phyloP scores from a whole-genome alignment of 2,329 filamentous ascomycete genomes.

The Penicillium sp. region DNA sequence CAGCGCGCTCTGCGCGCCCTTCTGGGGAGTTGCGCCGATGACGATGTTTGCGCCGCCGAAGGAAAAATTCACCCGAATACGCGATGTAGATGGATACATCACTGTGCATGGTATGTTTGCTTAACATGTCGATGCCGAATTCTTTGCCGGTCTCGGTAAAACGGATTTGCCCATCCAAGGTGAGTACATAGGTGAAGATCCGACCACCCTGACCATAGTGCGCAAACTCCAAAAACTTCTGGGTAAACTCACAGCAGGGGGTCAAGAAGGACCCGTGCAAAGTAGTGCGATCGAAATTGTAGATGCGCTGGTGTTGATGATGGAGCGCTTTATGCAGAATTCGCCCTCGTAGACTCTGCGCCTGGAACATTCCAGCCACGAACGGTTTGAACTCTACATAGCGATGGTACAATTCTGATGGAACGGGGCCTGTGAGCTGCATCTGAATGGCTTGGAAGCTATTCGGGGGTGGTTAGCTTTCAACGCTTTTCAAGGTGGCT shows the following conservation, averaged over 20 bases:
- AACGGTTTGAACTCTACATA: conserved; percentile 92
- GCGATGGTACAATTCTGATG: conserved; percentile 77
- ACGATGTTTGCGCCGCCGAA: conserved; percentile 64
- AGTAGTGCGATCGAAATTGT: conserved; percentile 80
- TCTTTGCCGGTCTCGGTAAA: conserved; percentile 97
- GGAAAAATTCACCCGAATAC: conserved; percentile 89
- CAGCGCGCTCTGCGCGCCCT: background rate
- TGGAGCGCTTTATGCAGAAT: conserved; percentile 82
- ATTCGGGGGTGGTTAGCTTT: conserved; percentile 11
- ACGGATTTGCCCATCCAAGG: conserved; percentile 78
- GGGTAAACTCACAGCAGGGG: conserved; percentile 67
- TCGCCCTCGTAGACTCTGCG: conserved; percentile 71
- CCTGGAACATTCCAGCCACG: conserved; percentile 83
- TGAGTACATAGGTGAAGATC: conserved; percentile 89
- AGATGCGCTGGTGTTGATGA: conserved; percentile 84
- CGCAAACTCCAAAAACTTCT: conserved; percentile 79
- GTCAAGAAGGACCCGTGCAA: conserved; percentile 67
- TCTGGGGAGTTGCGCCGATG: conserved; percentile 31
- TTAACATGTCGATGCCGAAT: conserved; percentile 88
- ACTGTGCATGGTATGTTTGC: conserved; percentile 96
- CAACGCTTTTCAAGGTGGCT: background rate
- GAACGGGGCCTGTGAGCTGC: conserved; percentile 80
- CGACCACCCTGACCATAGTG: conserved; percentile 84
- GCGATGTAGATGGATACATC: conserved; percentile 89
- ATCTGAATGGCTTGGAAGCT: conserved; percentile 93